A percentile compares a stretch with the other conserved stretches of the same genome.
phyloP scores from a whole-genome alignment of 225 moss, liverwort and hornwort genomes.

The Polytrichum formosum region DNA sequence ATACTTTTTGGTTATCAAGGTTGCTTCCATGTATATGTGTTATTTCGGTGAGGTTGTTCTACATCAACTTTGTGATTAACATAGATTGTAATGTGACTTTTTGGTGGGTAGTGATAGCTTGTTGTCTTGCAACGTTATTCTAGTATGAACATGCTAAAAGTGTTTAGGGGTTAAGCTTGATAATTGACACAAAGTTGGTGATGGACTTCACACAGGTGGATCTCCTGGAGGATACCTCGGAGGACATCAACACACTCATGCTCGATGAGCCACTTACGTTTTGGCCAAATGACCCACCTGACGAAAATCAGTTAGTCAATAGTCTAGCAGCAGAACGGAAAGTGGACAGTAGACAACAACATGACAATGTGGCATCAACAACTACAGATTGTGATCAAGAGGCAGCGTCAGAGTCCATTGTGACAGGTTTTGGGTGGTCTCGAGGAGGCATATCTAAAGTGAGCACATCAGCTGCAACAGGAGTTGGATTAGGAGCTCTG shows the following conservation, averaged over 20 bases:
- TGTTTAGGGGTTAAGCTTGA: background rate
- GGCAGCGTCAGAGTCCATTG: slow-evolving; percentile 11
- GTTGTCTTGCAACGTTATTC: too few relatives aligned
- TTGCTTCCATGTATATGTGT: background rate
- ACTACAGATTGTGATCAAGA: background rate
- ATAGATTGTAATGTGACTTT: background rate
- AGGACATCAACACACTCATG: slow-evolving; percentile 17
- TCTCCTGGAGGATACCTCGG: slow-evolving; percentile 34
- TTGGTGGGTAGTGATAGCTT: background rate
- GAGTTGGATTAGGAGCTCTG: slow-evolving; percentile 35
- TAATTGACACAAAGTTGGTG: too few relatives aligned
- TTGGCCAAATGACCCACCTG: background rate
- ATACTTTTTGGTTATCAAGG: too few relatives aligned
- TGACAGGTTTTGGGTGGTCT: slow-evolving; percentile 29
- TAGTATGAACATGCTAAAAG: too few relatives aligned
- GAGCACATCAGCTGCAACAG: slow-evolving; percentile 38
- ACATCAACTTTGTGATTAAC: background rate
- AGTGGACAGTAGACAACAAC: background rate
- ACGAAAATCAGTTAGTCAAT: slow-evolving; percentile 3
- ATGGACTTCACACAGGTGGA: slow-evolving; percentile 34
- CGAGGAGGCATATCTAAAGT: slow-evolving; percentile 22
- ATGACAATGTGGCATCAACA: background rate
- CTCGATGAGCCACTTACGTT: slow-evolving; percentile 9
- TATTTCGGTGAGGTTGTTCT: background rate
- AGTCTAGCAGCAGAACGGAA: background rate